Percentiles rank a stretch among this genome's conserved stretches.
Evolutionary conservation across 805 yeast genomes (phyloP).

Genomic region (Saturnispora sekii): DNA sequence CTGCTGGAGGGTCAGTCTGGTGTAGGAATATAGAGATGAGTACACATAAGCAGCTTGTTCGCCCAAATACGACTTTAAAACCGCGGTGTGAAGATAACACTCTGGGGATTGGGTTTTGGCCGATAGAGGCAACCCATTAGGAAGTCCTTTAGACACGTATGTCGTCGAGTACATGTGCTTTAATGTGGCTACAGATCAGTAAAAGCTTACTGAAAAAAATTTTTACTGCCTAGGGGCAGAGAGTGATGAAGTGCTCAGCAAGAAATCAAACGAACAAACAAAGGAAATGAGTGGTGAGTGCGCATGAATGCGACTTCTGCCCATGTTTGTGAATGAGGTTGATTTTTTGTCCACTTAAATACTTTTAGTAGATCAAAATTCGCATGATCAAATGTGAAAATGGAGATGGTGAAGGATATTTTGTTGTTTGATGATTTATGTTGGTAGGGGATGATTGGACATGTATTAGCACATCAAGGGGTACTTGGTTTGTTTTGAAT

Average conservation of each 20-base stretch:
- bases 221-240: neutral
- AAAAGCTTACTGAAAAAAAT: neutral
- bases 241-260: neutral
- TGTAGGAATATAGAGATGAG: constrained; percentile 53
- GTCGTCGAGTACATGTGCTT: constrained; percentile 7
- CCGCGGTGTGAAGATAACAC: constrained; percentile 45
- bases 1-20: constrained; percentile 52
- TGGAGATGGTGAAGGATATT: too few relatives aligned
- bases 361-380: too few relatives aligned
- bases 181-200: neutral
- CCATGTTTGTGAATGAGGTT: too few relatives aligned
- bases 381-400: too few relatives aligned
- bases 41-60: constrained; percentile 61
- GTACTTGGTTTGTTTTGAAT: too few relatives aligned
- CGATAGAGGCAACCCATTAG: constrained; percentile 22
- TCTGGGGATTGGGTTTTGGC: constrained; percentile 51
- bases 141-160: constrained; percentile 10
- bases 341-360: too few relatives aligned
- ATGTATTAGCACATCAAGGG: too few relatives aligned
- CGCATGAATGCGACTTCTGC: too few relatives aligned
- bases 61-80: constrained; percentile 53
- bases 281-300: too few relatives aligned
- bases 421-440: too few relatives aligned
- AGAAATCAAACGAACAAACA: too few relatives aligned
- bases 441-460: too few relatives aligned